A percentile compares a stretch with the other conserved stretches of the same genome.
Conservation (phyloP, 139 green algal species). For the Tetradesmus obliquus region DNA sequence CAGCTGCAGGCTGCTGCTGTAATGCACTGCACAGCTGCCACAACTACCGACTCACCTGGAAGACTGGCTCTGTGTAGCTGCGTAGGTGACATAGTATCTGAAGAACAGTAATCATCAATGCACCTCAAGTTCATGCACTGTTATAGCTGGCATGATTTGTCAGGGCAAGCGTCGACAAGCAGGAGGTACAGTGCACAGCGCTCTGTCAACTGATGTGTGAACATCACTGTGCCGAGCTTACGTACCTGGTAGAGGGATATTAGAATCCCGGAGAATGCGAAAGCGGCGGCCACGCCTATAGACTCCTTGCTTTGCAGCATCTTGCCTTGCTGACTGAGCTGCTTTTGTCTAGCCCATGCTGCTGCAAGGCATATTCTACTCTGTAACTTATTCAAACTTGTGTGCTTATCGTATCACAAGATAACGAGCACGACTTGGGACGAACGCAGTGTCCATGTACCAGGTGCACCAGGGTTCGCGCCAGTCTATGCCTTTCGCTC, state of each 20-base stretch:
- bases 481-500: not conserved
- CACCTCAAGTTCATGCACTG: too few species aligned
- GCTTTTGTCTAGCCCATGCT: not conserved
- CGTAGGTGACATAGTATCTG: constrained; percentile 93
- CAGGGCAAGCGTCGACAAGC: not conserved
- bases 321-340: not conserved
- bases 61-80: constrained; percentile 94
- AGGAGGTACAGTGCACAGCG: not conserved
- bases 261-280: constrained; percentile 26
- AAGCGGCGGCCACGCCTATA: constrained; percentile 22
- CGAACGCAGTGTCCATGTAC: not conserved
- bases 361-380: not conserved
- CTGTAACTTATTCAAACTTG: not conserved
- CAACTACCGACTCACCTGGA: constrained; percentile 70
- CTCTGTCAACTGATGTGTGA: not conserved
- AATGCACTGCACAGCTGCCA: not conserved
- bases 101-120: not conserved
- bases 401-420: too few species aligned
- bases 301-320: constrained; percentile 48
- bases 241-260: constrained; percentile 50
- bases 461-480: not conserved
- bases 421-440: not conserved
- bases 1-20: not conserved
- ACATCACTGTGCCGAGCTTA: not conserved
- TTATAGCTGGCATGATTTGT: not conserved